Percentiles rank a stretch among this genome's conserved stretches.
phyloP scores from a whole-genome alignment of 1,139 yeast species.

The Kluyveromyces marxianus region DNA sequence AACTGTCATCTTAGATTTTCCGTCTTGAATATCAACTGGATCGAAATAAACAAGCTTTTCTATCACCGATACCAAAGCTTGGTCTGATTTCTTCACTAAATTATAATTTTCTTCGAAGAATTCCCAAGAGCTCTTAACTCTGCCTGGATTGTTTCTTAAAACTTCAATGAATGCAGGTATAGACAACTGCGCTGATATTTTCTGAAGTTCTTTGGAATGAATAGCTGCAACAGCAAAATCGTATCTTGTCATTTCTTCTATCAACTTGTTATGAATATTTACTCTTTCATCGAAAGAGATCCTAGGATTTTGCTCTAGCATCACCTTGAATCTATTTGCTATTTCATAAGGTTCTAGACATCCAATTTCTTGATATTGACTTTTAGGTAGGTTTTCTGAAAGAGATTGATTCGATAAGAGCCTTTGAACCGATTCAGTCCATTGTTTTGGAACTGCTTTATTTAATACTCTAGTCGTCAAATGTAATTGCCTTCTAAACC shows the following conservation, averaged over 20 bases:
- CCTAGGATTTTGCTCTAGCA: slow-evolving; percentile 5
- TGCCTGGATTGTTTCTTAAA: slow-evolving; percentile 26
- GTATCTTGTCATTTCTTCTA: slow-evolving; percentile 20
- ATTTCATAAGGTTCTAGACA: slow-evolving; percentile 18
- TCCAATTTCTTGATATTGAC: background rate
- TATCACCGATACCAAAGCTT: slow-evolving; percentile 13
- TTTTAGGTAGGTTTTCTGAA: background rate
- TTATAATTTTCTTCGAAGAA: slow-evolving; percentile 12
- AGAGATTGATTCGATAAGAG: background rate
- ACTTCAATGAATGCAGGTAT: slow-evolving; percentile 17
- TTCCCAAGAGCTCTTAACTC: slow-evolving; percentile 28
- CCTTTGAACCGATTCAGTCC: background rate
- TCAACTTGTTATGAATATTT: slow-evolving; percentile 21
- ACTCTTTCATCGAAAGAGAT: slow-evolving; percentile 12
- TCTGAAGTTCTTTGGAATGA: slow-evolving; percentile 16
- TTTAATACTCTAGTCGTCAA: background rate
- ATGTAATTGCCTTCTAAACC: background rate
- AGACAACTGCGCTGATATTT: slow-evolving; percentile 13
- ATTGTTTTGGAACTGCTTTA: background rate
- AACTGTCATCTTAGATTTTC: slow-evolving; percentile 12
- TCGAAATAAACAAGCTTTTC: slow-evolving; percentile 20
- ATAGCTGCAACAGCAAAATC: slow-evolving; percentile 27
- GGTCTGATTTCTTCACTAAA: slow-evolving; percentile 12
- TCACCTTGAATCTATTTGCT: slow-evolving; percentile 12
- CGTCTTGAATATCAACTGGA: slow-evolving; percentile 17